These are phyloP conservation scores for Arachis hypogaea DNA, from an alignment of 306 rosid species.

Conservation along the genomic window DNA sequence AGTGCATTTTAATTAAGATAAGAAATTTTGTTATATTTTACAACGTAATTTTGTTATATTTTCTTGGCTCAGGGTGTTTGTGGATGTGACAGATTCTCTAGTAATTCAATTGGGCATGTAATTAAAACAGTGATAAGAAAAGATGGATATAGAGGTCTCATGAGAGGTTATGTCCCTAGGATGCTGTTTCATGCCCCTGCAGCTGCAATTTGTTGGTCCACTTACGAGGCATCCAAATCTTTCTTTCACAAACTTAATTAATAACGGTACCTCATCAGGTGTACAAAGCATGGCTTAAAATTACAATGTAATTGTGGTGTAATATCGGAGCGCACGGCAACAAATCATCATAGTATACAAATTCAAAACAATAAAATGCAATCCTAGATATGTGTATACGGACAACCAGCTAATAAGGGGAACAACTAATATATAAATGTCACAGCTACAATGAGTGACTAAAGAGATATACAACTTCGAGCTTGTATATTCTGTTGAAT, in stretches of 20 bases:
- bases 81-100: conserved; percentile 55
- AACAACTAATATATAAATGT: not conserved
- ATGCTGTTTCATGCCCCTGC: conserved; percentile 74
- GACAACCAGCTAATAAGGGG: not conserved
- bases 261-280: too few species aligned
- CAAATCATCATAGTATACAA: not conserved
- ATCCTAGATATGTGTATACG: not conserved
- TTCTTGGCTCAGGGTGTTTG: conserved; percentile 50
- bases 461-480: not conserved
- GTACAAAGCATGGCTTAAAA: too few species aligned
- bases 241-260: conserved; percentile 46
- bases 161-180: conserved; percentile 59
- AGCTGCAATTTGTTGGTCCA: conserved; percentile 70
- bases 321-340: too few species aligned
- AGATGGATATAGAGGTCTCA: conserved; percentile 55
- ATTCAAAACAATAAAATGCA: not conserved
- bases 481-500: not conserved
- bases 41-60: not conserved
- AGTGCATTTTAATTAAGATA: too few species aligned
- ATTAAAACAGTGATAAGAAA: conserved; percentile 41
- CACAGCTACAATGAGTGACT: not conserved
- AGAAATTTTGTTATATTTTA: too few species aligned
- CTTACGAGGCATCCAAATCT: conserved; percentile 64
- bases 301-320: too few species aligned
- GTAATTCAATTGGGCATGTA: conserved; percentile 53